Evolutionary conservation across 2,329 filamentous ascomycete genomes (phyloP).

Genomic region (Kalaharituber pfeilii): DNA sequence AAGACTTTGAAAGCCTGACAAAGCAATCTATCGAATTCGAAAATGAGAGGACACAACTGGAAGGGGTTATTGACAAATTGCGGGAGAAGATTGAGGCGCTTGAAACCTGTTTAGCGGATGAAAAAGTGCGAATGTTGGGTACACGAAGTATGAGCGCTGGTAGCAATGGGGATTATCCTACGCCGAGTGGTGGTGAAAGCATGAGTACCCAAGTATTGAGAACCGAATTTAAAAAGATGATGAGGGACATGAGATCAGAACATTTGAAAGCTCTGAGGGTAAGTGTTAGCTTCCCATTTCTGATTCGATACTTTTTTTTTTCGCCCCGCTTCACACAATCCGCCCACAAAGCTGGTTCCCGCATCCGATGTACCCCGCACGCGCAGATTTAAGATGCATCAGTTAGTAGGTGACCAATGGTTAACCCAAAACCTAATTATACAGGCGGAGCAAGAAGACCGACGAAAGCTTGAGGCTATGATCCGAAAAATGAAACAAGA

Average conservation of each 20-base stretch:
- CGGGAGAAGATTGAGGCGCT: slow-evolving; percentile 46
- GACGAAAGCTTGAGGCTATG: slow-evolving; percentile 46
- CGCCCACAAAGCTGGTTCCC: background rate
- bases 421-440: slow-evolving; percentile 5
- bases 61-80: slow-evolving; percentile 44
- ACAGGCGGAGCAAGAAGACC: slow-evolving; percentile 55
- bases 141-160: slow-evolving; percentile 26
- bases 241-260: slow-evolving; percentile 52
- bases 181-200: slow-evolving; percentile 29
- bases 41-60: slow-evolving; percentile 49
- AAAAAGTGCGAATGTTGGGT: slow-evolving; percentile 49
- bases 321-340: background rate
- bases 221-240: slow-evolving; percentile 67
- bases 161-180: slow-evolving; percentile 5
- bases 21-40: slow-evolving; percentile 53
- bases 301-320: background rate
- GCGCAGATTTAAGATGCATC: background rate
- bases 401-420: slow-evolving; percentile 15
- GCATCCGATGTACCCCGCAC: background rate
- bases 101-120: slow-evolving; percentile 48
- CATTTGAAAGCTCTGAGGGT: slow-evolving; percentile 48
- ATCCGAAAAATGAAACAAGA: slow-evolving; percentile 38
- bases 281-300: slow-evolving; percentile 25
- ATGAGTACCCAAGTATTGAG: slow-evolving; percentile 53
- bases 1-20: slow-evolving; percentile 53